Base-by-base conservation (phyloP, 768 basidiomycete species). In the Dioszegia aurantiaca region DNA sequence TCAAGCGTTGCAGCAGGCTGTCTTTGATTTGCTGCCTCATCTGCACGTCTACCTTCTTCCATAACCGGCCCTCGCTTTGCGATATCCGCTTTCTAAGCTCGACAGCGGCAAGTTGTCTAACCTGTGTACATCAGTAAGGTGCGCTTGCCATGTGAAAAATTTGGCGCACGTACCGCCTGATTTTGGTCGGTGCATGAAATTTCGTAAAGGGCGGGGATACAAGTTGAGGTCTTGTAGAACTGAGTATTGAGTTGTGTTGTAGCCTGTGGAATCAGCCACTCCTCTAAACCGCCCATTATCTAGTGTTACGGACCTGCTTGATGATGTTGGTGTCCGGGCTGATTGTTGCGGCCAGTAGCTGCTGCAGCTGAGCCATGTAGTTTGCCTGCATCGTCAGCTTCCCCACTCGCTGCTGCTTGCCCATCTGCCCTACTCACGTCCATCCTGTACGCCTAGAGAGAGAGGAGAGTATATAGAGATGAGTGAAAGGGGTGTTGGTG, bases 61-160 rank as follows among this genome's bases (percentile, higher is more conserved):
- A 99, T 30, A 93, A 78, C 73, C 83, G 84, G 48, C 87, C 88
- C 65, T 87, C 88, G 68, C 86, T 86, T 73, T 85, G 83, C 26
- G 82, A 76, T 60, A 97, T 84, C 58, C 94, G 88, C 81, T 99
- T 99, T 68, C 94, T 84, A 75, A 97, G 82, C 79, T 99, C 95
- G 55, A 97, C 92, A 8, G 93, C 92, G 46, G 93, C 90, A 21
- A 99, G 83, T 84, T 99, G 95, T 61, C 92, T 89, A 62, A 97
- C 86, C 93, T 99, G 51, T 4, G 24, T 1, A 33, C 1, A 33
- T 55, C 55, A 46, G 33, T 26, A 30, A 14, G 6, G 42, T 42
- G 6, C n/a, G 16, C n/a, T 21, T 8, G 3, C 23, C 24, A 17
- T 30, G 12, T 21, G 17, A 37, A 39, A 53, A 51, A 30, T 47